Percentiles rank a stretch among this genome's conserved stretches.
phyloP scores from a whole-genome alignment of 2,329 filamentous ascomycete genomes.

The Fusarium pseudocircinatum region DNA sequence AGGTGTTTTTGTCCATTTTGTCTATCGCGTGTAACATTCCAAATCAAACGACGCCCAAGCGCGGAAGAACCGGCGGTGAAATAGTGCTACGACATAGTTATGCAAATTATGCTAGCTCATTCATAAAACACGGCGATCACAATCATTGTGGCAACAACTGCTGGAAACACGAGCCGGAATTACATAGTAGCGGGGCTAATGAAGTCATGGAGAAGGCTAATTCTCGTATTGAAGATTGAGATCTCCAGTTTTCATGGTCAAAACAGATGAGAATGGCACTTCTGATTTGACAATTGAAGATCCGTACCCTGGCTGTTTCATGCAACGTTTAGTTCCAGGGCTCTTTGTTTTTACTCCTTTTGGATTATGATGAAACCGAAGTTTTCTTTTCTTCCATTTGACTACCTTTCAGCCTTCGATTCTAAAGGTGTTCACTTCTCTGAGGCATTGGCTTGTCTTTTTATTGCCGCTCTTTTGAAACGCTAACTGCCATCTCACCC shows the following conservation, averaged over 20 bases:
- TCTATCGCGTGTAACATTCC: background rate
- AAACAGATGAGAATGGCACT: background rate
- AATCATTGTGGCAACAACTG: background rate
- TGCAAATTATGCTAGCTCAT: background rate
- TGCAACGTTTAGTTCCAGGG: background rate
- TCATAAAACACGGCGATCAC: background rate
- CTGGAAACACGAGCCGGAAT: background rate
- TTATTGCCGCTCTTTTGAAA: background rate
- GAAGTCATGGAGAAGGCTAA: slow-evolving; percentile 5
- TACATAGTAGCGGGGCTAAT: background rate
- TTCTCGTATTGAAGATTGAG: slow-evolving; percentile 12
- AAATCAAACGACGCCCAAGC: background rate
- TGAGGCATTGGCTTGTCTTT: background rate
- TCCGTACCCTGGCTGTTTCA: slow-evolving; percentile 2
- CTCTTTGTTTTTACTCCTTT: background rate
- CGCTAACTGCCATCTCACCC: background rate
- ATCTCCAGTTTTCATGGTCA: slow-evolving; percentile 1
- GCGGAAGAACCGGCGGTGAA: background rate
- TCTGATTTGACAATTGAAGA: background rate
- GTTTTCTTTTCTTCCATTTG: slow-evolving; percentile 1
- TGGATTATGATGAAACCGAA: background rate
- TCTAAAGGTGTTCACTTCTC: background rate
- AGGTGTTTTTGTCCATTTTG: background rate
- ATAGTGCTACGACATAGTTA: background rate
- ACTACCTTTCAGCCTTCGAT: background rate